phyloP scores from a whole-genome alignment of 1,284 basidiomycete species.

The Trametes hirsuta region DNA sequence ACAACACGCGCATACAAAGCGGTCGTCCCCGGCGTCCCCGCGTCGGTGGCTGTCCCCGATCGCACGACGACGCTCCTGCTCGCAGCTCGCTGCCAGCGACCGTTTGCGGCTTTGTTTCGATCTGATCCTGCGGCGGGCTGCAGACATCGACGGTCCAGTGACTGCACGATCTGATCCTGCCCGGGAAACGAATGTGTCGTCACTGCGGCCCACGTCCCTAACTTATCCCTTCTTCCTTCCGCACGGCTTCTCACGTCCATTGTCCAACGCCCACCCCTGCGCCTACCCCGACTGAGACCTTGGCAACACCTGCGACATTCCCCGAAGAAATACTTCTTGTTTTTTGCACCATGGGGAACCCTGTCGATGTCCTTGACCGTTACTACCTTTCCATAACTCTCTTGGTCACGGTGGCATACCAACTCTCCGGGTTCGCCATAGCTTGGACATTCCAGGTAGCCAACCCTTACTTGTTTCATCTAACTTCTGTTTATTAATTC shows the following conservation, averaged over 20 bases:
- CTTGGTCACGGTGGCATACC: constrained; percentile 69
- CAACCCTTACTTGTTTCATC: neutral
- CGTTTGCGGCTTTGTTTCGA: neutral
- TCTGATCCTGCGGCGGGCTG: constrained; percentile 9
- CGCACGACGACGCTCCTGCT: neutral
- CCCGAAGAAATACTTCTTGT: neutral
- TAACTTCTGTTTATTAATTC: neutral
- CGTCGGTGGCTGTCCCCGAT: constrained; percentile 1
- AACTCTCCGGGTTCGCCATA: constrained; percentile 67
- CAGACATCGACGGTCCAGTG: neutral
- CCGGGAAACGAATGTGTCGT: neutral
- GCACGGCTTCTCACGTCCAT: too few relatives aligned
- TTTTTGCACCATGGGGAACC: constrained; percentile 18
- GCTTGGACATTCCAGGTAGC: constrained; percentile 62
- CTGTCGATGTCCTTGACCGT: constrained; percentile 59
- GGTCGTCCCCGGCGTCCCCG: neutral
- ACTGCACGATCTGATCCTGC: neutral
- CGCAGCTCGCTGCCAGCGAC: neutral
- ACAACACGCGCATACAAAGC: constrained; percentile 13
- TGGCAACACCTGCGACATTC: neutral
- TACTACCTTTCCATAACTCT: constrained; percentile 72
- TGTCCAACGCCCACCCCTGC: neutral
- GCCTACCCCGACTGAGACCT: neutral
- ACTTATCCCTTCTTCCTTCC: neutral
- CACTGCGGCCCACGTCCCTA: neutral